These are phyloP conservation scores for Macrolepiota fuliginosa DNA, from an alignment of 768 basidiomycete species.

Conservation along the genomic window DNA sequence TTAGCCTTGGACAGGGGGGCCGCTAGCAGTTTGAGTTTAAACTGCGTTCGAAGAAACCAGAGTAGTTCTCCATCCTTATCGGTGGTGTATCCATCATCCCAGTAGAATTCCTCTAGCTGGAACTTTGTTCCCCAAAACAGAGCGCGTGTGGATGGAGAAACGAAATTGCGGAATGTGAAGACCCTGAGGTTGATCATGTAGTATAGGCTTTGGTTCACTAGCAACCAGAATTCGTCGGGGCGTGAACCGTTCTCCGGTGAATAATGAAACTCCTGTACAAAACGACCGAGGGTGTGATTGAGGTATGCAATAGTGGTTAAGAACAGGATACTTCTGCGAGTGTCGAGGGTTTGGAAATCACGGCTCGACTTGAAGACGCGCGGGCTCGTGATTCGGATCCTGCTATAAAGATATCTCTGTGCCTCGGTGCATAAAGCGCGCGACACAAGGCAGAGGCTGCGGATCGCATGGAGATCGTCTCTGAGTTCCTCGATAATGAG, in stretches of 20 bases:
- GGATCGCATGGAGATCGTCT: neutral
- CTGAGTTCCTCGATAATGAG: neutral
- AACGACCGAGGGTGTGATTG: neutral
- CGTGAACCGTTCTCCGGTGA: neutral
- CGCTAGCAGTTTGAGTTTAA: neutral
- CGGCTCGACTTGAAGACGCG: neutral
- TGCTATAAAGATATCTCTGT: neutral
- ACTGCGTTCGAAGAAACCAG: neutral
- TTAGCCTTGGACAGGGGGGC: neutral
- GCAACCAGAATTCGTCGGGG: neutral
- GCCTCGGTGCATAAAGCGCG: neutral
- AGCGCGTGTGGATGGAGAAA: neutral
- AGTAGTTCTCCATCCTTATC: neutral
- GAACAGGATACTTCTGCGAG: neutral
- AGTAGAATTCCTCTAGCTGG: neutral
- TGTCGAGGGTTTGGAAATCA: neutral
- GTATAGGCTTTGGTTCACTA: neutral
- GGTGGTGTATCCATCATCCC: neutral
- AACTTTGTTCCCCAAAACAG: conserved; percentile 1
- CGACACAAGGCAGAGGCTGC: neutral
- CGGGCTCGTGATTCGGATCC: neutral
- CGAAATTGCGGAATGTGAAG: neutral
- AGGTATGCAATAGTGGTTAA: neutral
- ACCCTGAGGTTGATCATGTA: neutral
- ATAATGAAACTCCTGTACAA: neutral